These are phyloP conservation scores for Globisporangium megalacanthum DNA, from an alignment of 352 stramenopile species.

Conservation along the genomic window DNA sequence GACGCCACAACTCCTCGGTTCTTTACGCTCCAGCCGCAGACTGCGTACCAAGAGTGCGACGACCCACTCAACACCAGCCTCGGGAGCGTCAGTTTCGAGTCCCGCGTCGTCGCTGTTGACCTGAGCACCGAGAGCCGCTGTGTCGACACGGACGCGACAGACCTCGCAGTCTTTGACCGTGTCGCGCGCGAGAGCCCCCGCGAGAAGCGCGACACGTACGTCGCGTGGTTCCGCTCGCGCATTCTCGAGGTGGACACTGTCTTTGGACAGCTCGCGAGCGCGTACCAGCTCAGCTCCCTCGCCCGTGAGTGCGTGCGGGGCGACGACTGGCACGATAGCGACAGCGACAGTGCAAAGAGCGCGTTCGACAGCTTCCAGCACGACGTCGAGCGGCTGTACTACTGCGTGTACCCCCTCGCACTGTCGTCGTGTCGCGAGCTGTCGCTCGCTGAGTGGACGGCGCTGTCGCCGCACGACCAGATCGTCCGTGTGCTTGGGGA, in stretches of 20 bases:
- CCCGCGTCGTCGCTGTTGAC: slow-evolving; percentile 13
- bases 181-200: slow-evolving; percentile 16
- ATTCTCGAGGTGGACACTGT: slow-evolving; percentile 52
- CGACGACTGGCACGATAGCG: neutral
- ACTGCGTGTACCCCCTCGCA: slow-evolving; percentile 42
- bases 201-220: slow-evolving; percentile 26
- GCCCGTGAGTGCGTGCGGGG: slow-evolving; percentile 24
- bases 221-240: slow-evolving; percentile 41
- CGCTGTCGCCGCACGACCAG: slow-evolving; percentile 57
- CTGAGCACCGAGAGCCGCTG: slow-evolving; percentile 33
- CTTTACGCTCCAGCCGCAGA: slow-evolving; percentile 24
- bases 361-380: slow-evolving; percentile 41
- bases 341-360: slow-evolving; percentile 16
- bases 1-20: slow-evolving; percentile 18
- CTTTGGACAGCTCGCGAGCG: slow-evolving; percentile 50
- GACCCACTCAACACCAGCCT: neutral
- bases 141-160: slow-evolving; percentile 35
- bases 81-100: neutral
- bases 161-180: slow-evolving; percentile 32
- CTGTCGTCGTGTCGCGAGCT: slow-evolving; percentile 35
- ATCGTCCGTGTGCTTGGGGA: slow-evolving; percentile 32
- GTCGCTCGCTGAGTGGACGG: slow-evolving; percentile 46
- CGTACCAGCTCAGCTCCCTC: slow-evolving; percentile 37
- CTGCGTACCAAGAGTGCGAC: slow-evolving; percentile 1
- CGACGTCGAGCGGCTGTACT: slow-evolving; percentile 53